Conservation (phyloP, 225 moss, liverwort and hornwort species). For the Sphagnum tenellum region DNA sequence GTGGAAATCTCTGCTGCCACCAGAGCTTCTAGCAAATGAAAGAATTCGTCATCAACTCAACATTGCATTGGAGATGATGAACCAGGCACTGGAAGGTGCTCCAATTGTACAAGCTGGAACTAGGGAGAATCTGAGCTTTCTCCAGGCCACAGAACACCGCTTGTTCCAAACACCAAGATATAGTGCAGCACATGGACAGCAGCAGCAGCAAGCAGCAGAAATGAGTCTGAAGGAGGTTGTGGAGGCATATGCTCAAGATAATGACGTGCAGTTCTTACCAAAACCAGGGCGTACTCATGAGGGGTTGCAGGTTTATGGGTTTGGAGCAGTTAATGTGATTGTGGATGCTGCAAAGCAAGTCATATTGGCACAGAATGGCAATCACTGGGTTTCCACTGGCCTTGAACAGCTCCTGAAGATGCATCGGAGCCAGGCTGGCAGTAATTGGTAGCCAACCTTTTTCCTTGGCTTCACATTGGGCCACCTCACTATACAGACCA, state of each 20-base stretch:
- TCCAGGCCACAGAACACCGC: conserved; percentile 67
- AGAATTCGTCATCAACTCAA: conserved; percentile 76
- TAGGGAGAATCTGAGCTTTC: conserved; percentile 63
- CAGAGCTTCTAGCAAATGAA: conserved; percentile 79
- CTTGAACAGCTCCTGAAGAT: conserved; percentile 76
- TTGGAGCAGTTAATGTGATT: conserved; percentile 72
- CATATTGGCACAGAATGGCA: conserved; percentile 60
- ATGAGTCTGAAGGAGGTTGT: conserved; percentile 81
- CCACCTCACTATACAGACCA: too few relatives aligned
- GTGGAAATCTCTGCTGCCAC: conserved; percentile 78
- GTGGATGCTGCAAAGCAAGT: conserved; percentile 66
- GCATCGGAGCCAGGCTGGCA: conserved; percentile 87
- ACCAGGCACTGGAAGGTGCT: conserved; percentile 65
- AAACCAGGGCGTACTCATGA: conserved; percentile 68
- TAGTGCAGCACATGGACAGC: conserved; percentile 38
- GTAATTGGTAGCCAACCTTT: conserved; percentile 55
- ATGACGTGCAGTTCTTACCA: conserved; percentile 77
- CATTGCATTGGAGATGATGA: conserved; percentile 66
- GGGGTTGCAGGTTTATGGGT: conserved; percentile 83
- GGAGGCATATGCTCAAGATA: conserved; percentile 69
- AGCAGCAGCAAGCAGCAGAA: conserved; percentile 43
- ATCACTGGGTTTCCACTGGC: conserved; percentile 57
- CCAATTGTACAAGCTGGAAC: conserved; percentile 54
- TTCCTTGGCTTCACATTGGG: too few relatives aligned
- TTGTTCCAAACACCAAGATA: conserved; percentile 41